Conservation (phyloP, 306 rosid genomes). For the Biancaea sappan region DNA sequence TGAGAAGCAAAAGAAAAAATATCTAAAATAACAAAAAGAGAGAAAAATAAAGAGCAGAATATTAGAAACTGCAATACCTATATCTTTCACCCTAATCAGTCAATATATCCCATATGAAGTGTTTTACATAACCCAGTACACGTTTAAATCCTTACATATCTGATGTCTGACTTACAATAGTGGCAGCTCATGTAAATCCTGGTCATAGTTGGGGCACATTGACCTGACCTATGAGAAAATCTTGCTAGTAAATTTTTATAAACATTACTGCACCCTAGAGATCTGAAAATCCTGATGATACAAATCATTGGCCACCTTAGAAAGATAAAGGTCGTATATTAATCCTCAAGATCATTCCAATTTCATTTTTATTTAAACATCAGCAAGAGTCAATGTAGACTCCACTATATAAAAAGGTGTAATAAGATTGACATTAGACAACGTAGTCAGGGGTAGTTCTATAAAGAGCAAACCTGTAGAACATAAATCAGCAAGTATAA, state of each 20-base stretch:
- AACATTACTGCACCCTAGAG: background rate
- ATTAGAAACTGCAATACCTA: background rate
- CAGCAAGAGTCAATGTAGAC: background rate
- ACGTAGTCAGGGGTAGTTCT: background rate
- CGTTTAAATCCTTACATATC: background rate
- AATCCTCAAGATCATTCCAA: background rate
- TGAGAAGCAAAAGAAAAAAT: background rate
- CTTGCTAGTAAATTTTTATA: background rate
- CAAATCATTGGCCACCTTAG: background rate
- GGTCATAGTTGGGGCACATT: background rate
- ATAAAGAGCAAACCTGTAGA: background rate
- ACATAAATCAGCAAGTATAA: background rate
- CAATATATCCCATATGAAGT: background rate
- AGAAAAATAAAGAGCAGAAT: background rate
- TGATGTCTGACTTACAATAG: background rate
- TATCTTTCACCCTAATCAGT: background rate
- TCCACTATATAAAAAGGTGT: background rate
- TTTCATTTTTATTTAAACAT: background rate
- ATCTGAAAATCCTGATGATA: background rate
- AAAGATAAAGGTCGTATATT: background rate
- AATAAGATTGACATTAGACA: background rate
- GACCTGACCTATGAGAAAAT: background rate
- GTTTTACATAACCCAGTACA: background rate
- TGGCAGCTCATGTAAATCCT: background rate
- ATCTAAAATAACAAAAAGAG: background rate